Evolutionary conservation across 2,329 filamentous ascomycete genomes (phyloP).

Genomic region (Neonectria hederae): DNA sequence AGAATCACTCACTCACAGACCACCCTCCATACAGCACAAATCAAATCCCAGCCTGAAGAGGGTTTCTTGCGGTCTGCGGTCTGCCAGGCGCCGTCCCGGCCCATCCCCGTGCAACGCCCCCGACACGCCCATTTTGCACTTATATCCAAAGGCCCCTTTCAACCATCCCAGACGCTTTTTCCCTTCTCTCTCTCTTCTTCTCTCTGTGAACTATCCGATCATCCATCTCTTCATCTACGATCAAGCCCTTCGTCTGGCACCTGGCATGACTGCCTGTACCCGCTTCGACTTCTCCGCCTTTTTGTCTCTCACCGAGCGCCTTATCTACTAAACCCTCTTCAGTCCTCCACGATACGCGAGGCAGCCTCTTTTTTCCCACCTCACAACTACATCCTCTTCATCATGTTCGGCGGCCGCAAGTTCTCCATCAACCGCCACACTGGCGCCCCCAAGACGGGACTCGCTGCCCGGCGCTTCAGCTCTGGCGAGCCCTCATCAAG

Average conservation of each 20-base stretch:
- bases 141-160: conserved; percentile 40
- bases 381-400: conserved; percentile 28
- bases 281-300: conserved; percentile 9
- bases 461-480: conserved; percentile 64
- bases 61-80: conserved; percentile 7
- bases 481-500: conserved; percentile 65
- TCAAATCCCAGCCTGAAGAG: background rate
- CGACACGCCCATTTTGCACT: conserved; percentile 33
- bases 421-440: conserved; percentile 75
- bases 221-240: conserved; percentile 1
- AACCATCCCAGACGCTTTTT: conserved; percentile 24
- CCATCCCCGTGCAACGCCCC: conserved; percentile 24
- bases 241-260: conserved; percentile 4
- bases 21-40: conserved; percentile 15
- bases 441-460: conserved; percentile 63
- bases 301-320: background rate
- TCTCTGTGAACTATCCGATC: conserved; percentile 15
- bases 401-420: conserved; percentile 66
- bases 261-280: conserved; percentile 14
- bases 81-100: conserved; percentile 20
- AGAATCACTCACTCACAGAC: conserved; percentile 35
- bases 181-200: conserved; percentile 18
- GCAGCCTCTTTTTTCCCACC: conserved; percentile 10
- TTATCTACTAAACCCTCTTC: conserved; percentile 25
- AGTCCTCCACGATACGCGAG: conserved; percentile 27